Base-by-base conservation (phyloP, 2,329 filamentous ascomycete species). In the Penicillium aurantiogriseum region DNA sequence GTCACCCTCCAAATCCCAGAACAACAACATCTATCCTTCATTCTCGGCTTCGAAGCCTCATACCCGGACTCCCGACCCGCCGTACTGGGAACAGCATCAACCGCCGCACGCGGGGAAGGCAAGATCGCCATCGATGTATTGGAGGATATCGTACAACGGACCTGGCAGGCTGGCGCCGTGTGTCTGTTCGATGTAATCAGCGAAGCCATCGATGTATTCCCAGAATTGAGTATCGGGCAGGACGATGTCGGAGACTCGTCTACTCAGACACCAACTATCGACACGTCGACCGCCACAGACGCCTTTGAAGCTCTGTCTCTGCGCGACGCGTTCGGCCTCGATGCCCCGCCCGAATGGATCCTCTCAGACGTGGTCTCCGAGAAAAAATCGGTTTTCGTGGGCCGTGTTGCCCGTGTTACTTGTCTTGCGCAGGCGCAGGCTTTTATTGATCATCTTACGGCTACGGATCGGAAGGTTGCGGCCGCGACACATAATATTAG, bases 181-280 rank as follows among this genome's bases (percentile, higher is more conserved):
- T 97, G 92, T 68, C 78, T 99, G 3, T 99, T 92, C 68, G 93
- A 97, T 71, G 83, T 95, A n/a, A 82, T 97, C 38, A 92, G 96
- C 64, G 84, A 84, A 63, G 77, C 77, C 0, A 73, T 73, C 33
- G 79, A 80, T 58, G 69, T 74, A 3, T 72, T 83, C 6, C 74
- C 77, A 68, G 88, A 90, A 68, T 77, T 89, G 63, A 81, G 77
- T 55, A 78, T 72, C 73, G 67, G 71, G 7, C 66, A 66, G 15
- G 50, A 59, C 57, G 19, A 67, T 60, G 8, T 62, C 54, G 25
- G 60, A 39, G 17, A 53, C 56, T 17, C 57, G 59, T 6, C 53
- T 51, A 63, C 53, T 4, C 48, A 52, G 52, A 64, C 53, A 2
- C 43, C 55, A 13, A 33, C 40, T 25, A 46, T 59, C 25, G 54